Evolutionary conservation across 495 filamentous ascomycete genomes (phyloP).

Genomic region (Penicillium fimorum): DNA sequence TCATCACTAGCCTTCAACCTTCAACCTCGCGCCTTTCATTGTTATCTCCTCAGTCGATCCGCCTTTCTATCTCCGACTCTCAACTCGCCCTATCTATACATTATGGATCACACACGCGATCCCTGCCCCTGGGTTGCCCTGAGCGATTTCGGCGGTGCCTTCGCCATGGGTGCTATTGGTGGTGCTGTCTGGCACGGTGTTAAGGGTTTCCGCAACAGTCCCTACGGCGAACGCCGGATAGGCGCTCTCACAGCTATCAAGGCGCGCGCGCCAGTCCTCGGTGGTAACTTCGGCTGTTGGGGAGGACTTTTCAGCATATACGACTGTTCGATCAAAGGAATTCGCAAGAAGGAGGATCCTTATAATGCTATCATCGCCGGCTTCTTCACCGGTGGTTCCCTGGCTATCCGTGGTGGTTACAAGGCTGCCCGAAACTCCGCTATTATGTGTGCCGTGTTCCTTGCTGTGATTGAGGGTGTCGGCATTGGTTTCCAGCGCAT

Average conservation of each 20-base stretch:
- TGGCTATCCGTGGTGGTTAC: slow-evolving; percentile 86
- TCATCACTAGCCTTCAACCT: background rate
- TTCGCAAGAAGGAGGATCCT: slow-evolving; percentile 94
- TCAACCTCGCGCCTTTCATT: background rate
- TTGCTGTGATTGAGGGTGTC: slow-evolving; percentile 96
- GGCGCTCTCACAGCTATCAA: slow-evolving; percentile 97
- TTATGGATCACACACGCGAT: slow-evolving; percentile 93
- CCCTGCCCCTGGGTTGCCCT: slow-evolving; percentile 96
- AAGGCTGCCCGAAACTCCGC: slow-evolving; percentile 89
- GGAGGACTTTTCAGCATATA: slow-evolving; percentile 91
- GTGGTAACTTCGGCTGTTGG: slow-evolving; percentile 98
- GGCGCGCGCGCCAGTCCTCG: slow-evolving; percentile 89
- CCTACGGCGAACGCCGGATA: slow-evolving; percentile 91
- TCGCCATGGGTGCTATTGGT: slow-evolving; percentile 93
- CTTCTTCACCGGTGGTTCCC: slow-evolving; percentile 91
- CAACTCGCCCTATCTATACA: slow-evolving; percentile 4
- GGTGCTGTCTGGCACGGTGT: slow-evolving; percentile 97
- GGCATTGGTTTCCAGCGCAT: slow-evolving; percentile 96
- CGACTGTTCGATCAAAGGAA: slow-evolving; percentile 94
- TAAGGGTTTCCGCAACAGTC: slow-evolving; percentile 89
- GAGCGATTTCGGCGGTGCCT: slow-evolving; percentile 95
- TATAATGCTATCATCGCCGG: slow-evolving; percentile 96
- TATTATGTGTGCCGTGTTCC: slow-evolving; percentile 89
- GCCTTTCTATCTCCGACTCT: background rate
- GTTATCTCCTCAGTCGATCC: background rate